phyloP scores from a whole-genome alignment of 139 green algal species.

The Coelastrella sp. region DNA sequence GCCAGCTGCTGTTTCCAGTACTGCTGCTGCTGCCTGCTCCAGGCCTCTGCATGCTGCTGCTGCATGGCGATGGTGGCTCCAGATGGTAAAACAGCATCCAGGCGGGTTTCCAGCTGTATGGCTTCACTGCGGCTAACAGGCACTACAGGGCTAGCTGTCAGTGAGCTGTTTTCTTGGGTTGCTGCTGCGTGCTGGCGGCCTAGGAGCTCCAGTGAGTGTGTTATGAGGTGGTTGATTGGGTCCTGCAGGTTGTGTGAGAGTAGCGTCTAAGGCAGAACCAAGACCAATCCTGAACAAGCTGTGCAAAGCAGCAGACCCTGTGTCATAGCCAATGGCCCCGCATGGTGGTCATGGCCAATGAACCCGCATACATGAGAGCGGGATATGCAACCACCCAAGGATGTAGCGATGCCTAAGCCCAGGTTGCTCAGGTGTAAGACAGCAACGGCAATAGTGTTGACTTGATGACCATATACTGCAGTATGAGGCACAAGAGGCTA shows the following conservation, averaged over 20 bases:
- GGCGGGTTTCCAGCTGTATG: not conserved
- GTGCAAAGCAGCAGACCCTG: too few relatives aligned
- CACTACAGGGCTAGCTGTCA: not conserved
- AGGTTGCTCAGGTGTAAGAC: too few relatives aligned
- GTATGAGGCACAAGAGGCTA: too few relatives aligned
- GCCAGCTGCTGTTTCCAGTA: conserved; percentile 24
- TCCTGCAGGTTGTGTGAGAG: not conserved
- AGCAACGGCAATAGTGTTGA: too few relatives aligned
- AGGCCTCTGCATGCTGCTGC: conserved; percentile 9
- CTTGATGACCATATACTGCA: too few relatives aligned
- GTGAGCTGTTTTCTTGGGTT: not conserved
- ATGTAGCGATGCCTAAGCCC: too few relatives aligned
- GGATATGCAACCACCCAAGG: too few relatives aligned
- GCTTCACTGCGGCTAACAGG: not conserved
- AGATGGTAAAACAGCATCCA: not conserved
- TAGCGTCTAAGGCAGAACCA: not conserved
- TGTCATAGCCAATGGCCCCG: too few relatives aligned
- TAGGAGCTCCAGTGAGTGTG: not conserved
- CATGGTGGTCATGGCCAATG: too few relatives aligned
- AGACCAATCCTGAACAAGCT: too few relatives aligned
- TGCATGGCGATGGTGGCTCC: not conserved
- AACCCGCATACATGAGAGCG: too few relatives aligned
- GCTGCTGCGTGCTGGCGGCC: not conserved
- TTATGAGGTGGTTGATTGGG: conserved; percentile 2
- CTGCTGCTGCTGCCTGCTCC: conserved; percentile 19